phyloP scores from a whole-genome alignment of 768 basidiomycete species.

The Leccinum longicurvipes region DNA sequence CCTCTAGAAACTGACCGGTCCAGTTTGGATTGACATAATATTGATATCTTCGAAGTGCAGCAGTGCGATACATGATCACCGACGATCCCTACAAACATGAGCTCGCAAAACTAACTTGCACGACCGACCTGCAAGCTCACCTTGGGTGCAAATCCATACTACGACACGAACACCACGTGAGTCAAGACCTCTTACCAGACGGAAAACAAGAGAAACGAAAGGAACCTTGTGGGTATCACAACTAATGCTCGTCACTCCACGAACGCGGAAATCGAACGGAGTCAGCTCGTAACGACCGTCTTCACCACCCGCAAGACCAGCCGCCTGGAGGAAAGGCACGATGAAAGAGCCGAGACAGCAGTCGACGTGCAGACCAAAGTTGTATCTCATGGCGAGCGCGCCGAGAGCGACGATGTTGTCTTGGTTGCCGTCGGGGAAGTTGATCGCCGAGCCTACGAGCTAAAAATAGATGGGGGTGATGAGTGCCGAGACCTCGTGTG shows the following conservation, averaged over 20 bases:
- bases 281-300: conserved; percentile 51
- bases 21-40: conserved; percentile 84
- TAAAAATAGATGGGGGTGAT: conserved; percentile 23
- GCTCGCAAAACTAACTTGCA: neutral
- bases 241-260: conserved; percentile 90
- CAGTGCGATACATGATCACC: conserved; percentile 89
- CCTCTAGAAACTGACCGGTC: conserved; percentile 48
- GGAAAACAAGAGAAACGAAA: neutral
- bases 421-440: conserved; percentile 83
- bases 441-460: conserved; percentile 84
- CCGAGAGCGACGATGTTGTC: conserved; percentile 83
- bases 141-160: conserved; percentile 96
- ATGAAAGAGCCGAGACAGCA: conserved; percentile 95
- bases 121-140: conserved; percentile 32
- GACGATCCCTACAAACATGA: conserved; percentile 65
- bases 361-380: conserved; percentile 89
- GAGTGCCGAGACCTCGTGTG: neutral
- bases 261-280: conserved; percentile 87
- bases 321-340: conserved; percentile 83
- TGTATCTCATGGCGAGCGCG: conserved; percentile 65
- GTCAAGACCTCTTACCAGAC: neutral
- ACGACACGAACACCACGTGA: conserved; percentile 5
- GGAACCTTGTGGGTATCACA: conserved; percentile 92
- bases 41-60: conserved; percentile 73
- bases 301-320: conserved; percentile 63